Base-by-base conservation (phyloP, 2,329 filamentous ascomycete genomes). In the Fusarium sarcochroum region DNA sequence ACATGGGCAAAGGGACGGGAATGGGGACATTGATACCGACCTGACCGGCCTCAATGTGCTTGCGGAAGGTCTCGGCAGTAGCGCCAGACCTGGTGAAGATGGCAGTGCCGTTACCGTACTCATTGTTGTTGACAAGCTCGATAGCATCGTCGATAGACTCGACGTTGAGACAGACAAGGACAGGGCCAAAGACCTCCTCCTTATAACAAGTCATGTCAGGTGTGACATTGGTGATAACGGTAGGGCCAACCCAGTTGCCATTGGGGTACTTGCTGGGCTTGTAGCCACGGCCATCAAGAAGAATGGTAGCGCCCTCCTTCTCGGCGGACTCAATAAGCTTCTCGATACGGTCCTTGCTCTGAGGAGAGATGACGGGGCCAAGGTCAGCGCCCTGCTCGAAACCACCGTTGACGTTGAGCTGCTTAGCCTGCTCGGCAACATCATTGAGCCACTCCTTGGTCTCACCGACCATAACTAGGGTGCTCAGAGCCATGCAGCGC, bases 1-100 rank as follows among this genome's bases (percentile, higher is more conserved):
- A 91, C 86, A 91, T 90, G 76, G 89, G 89, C 72, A 91, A 81
- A 15, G 89, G 89, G 63, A 91, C 89, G 44, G 88, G 91, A 75
- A 94, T 94, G 20, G 91, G 91, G 13, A 94, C 92, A 74, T 96
- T 96, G 83, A 96, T 92, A 48, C 93, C 93, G 14, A 96, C 90
- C 83, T 96, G 93, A 23, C 93, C 93, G 54, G 92, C 92, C 82
- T 96, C 91, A 73, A 96, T 93, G 77, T 91, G 88, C 76, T 89
- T 88, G 75, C 93, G 90, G 87, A 95, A 96, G 23, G 86, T 86
- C 76, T 91, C 90, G 40, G 93, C 93, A 15, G 92, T 93, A 8
- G 92, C 84, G 21, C 93, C 93, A 20, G 89, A 92, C 68, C 87
- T 86, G 15, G 93, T 96, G 84, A 96, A 96, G 83, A 96, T 93